Evolutionary conservation across 306 rosid genomes (phyloP).

Genomic region (Rosa persica): DNA sequence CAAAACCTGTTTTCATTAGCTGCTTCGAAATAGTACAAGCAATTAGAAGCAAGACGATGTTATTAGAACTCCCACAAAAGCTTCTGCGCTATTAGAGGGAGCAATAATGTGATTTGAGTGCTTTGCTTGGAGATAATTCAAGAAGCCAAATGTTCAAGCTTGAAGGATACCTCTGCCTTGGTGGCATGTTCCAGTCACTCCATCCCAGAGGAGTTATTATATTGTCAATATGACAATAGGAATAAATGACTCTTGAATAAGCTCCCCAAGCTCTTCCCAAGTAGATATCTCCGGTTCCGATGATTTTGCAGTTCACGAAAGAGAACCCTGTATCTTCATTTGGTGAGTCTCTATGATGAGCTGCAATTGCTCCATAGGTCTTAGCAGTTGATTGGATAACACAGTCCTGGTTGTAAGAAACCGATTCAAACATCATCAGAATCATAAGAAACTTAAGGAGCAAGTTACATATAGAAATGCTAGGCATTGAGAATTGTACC

Average conservation of each 20-base stretch:
- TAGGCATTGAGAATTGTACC: constrained; percentile 33
- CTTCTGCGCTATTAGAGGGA: not conserved
- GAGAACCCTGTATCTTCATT: constrained; percentile 68
- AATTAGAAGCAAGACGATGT: not conserved
- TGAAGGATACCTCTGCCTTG: constrained; percentile 54
- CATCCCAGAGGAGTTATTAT: constrained; percentile 68
- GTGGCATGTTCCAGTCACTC: constrained; percentile 74
- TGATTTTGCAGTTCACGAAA: constrained; percentile 60
- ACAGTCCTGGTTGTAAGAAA: constrained; percentile 53
- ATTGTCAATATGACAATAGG: constrained; percentile 53
- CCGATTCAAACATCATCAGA: constrained; percentile 17
- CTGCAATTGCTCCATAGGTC: constrained; percentile 80
- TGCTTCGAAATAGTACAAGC: not conserved
- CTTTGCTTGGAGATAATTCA: not conserved
- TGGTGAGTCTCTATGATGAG: constrained; percentile 64
- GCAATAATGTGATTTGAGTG: not conserved
- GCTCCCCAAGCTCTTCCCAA: constrained; percentile 95
- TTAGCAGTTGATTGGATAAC: constrained; percentile 51
- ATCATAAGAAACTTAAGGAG: constrained; percentile 8
- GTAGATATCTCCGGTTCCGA: constrained; percentile 58
- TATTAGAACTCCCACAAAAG: not conserved
- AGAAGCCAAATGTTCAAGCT: constrained; percentile 4
- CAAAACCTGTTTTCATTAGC: constrained; percentile 6
- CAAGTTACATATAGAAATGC: not conserved
- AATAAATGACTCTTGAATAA: constrained; percentile 70